A percentile compares a stretch with the other conserved stretches of the same genome.
These are phyloP conservation scores for Pythium aristosporum DNA, from an alignment of 352 stramenopile genomes.

Conservation along the genomic window DNA sequence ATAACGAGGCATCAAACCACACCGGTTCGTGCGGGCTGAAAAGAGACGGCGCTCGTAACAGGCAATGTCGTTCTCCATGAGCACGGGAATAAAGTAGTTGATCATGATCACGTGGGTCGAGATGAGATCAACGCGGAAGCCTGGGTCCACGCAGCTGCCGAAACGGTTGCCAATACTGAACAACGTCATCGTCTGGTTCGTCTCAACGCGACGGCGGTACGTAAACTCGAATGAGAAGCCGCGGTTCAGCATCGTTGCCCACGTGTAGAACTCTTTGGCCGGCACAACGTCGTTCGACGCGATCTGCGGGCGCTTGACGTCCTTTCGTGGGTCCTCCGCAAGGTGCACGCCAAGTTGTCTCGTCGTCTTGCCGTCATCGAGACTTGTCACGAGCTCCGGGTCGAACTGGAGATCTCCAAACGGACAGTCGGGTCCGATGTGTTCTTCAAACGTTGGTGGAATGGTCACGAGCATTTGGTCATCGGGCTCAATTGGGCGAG, in stretches of 20 bases:
- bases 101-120: constrained; percentile 53
- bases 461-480: constrained; percentile 14
- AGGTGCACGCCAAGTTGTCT: constrained; percentile 53
- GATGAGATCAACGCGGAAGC: constrained; percentile 70
- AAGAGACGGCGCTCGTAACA: constrained; percentile 61
- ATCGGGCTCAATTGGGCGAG: not conserved
- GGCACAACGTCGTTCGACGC: constrained; percentile 47
- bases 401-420: constrained; percentile 68
- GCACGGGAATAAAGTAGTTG: constrained; percentile 59
- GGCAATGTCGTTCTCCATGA: constrained; percentile 30
- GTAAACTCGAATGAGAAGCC: constrained; percentile 73
- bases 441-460: constrained; percentile 28
- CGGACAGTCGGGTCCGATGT: constrained; percentile 35
- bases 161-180: constrained; percentile 71
- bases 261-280: constrained; percentile 51
- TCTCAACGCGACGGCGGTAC: constrained; percentile 35
- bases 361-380: constrained; percentile 30
- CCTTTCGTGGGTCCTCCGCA: constrained; percentile 24
- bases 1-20: constrained; percentile 37
- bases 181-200: constrained; percentile 61
- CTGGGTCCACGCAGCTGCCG: constrained; percentile 56
- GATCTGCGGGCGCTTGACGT: constrained; percentile 47
- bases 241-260: constrained; percentile 11
- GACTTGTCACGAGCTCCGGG: constrained; percentile 38
- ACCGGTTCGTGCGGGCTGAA: constrained; percentile 27